A percentile compares a stretch with the other conserved stretches of the same genome.
These are phyloP conservation scores for Puccinellia tenuiflora DNA, from an alignment of 176 grass and related monocot genomes.

Conservation along the genomic window DNA sequence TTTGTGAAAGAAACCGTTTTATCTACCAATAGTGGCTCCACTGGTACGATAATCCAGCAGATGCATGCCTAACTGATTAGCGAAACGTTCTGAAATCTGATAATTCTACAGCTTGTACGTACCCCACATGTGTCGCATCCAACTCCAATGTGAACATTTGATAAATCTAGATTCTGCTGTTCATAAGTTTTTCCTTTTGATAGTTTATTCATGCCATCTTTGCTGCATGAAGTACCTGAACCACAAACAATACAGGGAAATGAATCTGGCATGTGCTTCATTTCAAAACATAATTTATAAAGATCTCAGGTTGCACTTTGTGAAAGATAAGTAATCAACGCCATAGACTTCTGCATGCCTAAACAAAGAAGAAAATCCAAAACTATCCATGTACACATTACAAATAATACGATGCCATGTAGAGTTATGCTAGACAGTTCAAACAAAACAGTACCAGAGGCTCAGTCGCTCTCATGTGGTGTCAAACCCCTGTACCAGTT, in stretches of 20 bases:
- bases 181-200: background rate
- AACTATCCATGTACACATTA: background rate
- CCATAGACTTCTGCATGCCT: background rate
- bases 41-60: background rate
- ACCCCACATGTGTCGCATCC: conserved; percentile 96
- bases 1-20: background rate
- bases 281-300: conserved; percentile 22
- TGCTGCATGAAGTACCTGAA: conserved; percentile 34
- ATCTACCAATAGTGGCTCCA: background rate
- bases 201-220: conserved; percentile 9
- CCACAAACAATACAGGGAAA: background rate
- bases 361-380: background rate
- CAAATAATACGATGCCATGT: background rate
- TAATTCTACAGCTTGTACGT: conserved; percentile 23
- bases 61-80: conserved; percentile 10
- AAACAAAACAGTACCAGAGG: background rate
- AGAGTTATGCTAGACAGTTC: background rate
- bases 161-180: background rate
- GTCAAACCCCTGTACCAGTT: background rate
- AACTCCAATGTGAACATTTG: conserved; percentile 55
- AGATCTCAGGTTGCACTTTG: conserved; percentile 2
- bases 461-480: background rate
- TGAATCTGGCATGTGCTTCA: background rate
- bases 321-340: background rate
- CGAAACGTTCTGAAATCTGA: background rate